Evolutionary conservation across 768 basidiomycete species (phyloP).

Genomic region (Rhizopogon vesiculosus): DNA sequence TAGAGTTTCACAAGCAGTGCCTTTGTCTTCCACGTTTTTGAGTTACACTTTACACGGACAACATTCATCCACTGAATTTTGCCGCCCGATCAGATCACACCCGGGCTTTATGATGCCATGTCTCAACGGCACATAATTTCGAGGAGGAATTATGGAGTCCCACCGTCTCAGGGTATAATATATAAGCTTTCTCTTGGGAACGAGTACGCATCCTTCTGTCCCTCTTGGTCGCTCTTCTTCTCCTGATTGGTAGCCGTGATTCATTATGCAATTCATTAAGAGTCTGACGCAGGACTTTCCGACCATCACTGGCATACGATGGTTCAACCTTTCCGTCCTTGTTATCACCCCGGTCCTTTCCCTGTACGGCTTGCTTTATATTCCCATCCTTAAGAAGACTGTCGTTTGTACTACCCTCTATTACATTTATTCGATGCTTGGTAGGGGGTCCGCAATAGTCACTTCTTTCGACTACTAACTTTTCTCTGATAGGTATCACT

Average conservation of each 20-base stretch:
- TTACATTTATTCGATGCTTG: constrained; percentile 86
- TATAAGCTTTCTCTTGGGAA: constrained; percentile 19
- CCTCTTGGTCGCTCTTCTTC: background rate
- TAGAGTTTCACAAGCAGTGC: background rate
- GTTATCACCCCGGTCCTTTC: constrained; percentile 67
- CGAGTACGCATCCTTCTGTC: constrained; percentile 6
- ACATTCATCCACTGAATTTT: background rate
- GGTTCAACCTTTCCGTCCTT: constrained; percentile 75
- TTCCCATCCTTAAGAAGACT: constrained; percentile 47
- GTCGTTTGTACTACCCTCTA: constrained; percentile 58
- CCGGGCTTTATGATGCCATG: background rate
- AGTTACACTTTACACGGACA: background rate
- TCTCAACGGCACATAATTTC: background rate
- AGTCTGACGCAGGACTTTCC: constrained; percentile 34
- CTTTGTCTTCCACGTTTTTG: constrained; percentile 1
- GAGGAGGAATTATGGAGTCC: constrained; percentile 7
- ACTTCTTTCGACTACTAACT: constrained; percentile 11
- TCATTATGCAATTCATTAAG: constrained; percentile 5
- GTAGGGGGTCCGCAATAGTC: constrained; percentile 31
- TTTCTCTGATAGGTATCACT: constrained; percentile 39
- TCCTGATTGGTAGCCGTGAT: constrained; percentile 5
- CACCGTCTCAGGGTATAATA: constrained; percentile 15
- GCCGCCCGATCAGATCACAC: background rate
- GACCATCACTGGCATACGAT: constrained; percentile 51
- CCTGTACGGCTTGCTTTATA: constrained; percentile 58